A percentile compares a stretch with the other conserved stretches of the same genome.
Evolutionary conservation across 2,329 filamentous ascomycete species (phyloP).

Genomic region (Cordyceps sp.): DNA sequence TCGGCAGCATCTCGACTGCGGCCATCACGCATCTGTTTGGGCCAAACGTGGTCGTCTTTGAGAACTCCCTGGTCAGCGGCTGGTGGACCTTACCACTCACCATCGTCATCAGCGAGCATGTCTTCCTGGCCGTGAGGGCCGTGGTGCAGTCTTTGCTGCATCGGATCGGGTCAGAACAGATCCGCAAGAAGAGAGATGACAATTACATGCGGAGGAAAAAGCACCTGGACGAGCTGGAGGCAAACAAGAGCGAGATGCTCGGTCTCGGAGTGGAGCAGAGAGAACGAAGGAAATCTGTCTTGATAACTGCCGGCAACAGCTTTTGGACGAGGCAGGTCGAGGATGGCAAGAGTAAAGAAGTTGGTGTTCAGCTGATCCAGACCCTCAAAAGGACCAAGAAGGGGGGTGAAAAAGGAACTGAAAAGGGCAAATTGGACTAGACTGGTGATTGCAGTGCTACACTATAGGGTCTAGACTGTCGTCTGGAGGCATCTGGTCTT

Average conservation of each 20-base stretch:
- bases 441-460: too few relatives aligned
- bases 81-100: conserved; percentile 51
- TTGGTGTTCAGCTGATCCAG: conserved; percentile 17
- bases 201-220: conserved; percentile 19
- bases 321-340: conserved; percentile 27
- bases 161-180: conserved; percentile 21
- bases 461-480: too few relatives aligned
- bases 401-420: conserved; percentile 2
- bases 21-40: conserved; percentile 62
- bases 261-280: conserved; percentile 17
- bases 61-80: conserved; percentile 35
- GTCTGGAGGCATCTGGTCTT: too few relatives aligned
- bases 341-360: conserved; percentile 17
- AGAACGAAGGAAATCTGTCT: conserved; percentile 19
- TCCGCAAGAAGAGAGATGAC: conserved; percentile 21
- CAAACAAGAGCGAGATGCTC: conserved; percentile 15
- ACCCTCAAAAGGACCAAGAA: conserved; percentile 9
- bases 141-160: conserved; percentile 18
- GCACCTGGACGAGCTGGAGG: conserved; percentile 23
- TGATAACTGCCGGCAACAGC: conserved; percentile 13
- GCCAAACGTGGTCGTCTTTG: conserved; percentile 9
- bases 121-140: conserved; percentile 45
- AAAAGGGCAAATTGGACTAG: not conserved
- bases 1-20: conserved; percentile 55
- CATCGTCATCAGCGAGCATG: conserved; percentile 58